Evolutionary conservation across 192 early-diverging fungal genomes (phyloP), one percentile per base, ranked within the genome.

Genomic region (Rhizophagus sp.): DNA sequence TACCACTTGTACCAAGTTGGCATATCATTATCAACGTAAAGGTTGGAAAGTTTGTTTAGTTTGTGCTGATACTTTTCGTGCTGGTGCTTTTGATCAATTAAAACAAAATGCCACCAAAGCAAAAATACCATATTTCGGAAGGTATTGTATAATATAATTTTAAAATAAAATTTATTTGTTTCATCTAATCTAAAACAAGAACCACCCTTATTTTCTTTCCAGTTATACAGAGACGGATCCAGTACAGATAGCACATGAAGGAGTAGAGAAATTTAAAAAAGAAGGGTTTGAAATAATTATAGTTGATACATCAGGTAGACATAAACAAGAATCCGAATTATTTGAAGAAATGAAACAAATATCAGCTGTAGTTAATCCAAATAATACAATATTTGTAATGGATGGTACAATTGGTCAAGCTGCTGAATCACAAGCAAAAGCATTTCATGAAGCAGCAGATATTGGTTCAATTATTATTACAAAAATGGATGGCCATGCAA

Each of bases 401-500:
- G 97, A 98, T 83, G 97, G 95, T 61, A 96, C 97, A 0, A 98
- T 98, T 84, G 97, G 97, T 75, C 97, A 98, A 85, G 97, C 97
- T 8, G 97, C 97, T 6, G 97, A 98, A 77, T 83, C 87, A 66
- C 97, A 98, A 85, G 97, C 97, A 24, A 86, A 90, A 76, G 97
- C 96, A 50, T 98, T 98, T 78, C 94, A 95, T 78, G 94, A 97
- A 83, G 93, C 95, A 15, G 95, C 96, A 22, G 88, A 95, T 64
- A 93, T 98, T 68, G 97, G 97, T 73, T 97, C 97, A 5, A 96
- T 98, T 66, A 94, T 98, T 81, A 96, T 98, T 44, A 98, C 97
- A 65, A 98, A 98, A 87, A 96, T 98, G 95, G 97, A 98, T 83
- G 97, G 97, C 24, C 97, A 98, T 77, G 97, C 97, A 25, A 98